Conservation (phyloP, 495 filamentous ascomycete genomes). For the Elasticomyces elasticus region DNA sequence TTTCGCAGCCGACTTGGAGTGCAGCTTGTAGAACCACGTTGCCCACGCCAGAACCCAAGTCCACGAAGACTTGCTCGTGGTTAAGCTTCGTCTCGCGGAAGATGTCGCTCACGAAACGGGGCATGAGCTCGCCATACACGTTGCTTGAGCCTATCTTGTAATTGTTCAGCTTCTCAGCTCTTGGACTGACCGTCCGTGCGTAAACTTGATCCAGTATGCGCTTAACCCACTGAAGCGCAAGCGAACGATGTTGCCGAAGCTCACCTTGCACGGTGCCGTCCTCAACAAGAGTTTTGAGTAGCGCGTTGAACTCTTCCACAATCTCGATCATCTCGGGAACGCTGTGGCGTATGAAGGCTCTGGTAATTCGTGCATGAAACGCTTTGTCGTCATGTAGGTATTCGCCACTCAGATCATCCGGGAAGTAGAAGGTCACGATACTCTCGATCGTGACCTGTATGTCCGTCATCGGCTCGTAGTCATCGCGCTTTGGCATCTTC, state of each 20-base stretch:
- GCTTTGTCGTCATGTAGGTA: slow-evolving; percentile 67
- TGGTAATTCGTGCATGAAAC: slow-evolving; percentile 59
- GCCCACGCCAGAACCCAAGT: slow-evolving; percentile 88
- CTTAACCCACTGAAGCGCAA: slow-evolving; percentile 61
- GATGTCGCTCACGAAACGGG: slow-evolving; percentile 69
- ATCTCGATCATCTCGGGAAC: slow-evolving; percentile 57
- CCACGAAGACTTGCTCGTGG: slow-evolving; percentile 76
- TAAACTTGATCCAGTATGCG: slow-evolving; percentile 83
- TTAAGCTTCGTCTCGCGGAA: slow-evolving; percentile 69
- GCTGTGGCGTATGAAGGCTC: slow-evolving; percentile 53
- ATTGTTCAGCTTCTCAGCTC: slow-evolving; percentile 66
- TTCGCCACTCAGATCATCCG: slow-evolving; percentile 48
- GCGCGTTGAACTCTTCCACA: slow-evolving; percentile 64
- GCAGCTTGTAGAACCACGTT: slow-evolving; percentile 94
- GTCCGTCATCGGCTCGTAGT: slow-evolving; percentile 78
- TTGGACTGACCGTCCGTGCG: slow-evolving; percentile 80
- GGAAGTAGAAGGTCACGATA: slow-evolving; percentile 65
- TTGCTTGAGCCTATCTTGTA: slow-evolving; percentile 83
- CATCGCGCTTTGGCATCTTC: slow-evolving; percentile 54
- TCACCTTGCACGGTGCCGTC: slow-evolving; percentile 60
- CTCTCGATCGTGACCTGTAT: slow-evolving; percentile 69
- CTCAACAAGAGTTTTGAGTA: slow-evolving; percentile 17
- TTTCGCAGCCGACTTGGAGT: slow-evolving; percentile 84
- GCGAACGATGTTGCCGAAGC: slow-evolving; percentile 51
- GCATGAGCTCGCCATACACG: slow-evolving; percentile 87